Evolutionary conservation across 1,284 basidiomycete species (phyloP), one percentile per base, ranked within the genome.

Genomic region (Trichosporon coremiiforme): DNA sequence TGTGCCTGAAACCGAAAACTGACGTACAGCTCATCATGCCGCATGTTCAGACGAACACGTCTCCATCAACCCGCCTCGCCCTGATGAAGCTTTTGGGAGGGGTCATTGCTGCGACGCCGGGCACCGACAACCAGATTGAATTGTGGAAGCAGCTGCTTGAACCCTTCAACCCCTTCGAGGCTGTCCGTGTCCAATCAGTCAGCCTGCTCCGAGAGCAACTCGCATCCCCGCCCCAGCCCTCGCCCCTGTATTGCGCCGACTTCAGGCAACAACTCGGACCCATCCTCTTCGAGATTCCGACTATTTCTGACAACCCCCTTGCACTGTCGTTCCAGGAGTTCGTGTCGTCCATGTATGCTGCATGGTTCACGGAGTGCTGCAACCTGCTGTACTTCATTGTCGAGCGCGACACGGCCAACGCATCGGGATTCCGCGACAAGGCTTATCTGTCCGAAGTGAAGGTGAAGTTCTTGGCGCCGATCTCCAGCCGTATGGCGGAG

Each of bases 401-500:
- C 31, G 65, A 57, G 29, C 66, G 66, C 3, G 73, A 74, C 66
- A 45, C 9, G 36, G 64, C 33, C 17, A 73, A 74, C 66, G 38
- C 33, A 36, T 64, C 67, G 1, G 73, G 73, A 0, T 53, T 73
- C 67, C 73, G 74, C 35, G 75, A 79, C 68, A 77, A 78, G 50
- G 77, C 75, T 1, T 68, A 77, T 45, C 73, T 82, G 20, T 78
- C 81, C 13, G 69, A 22, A 17, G 31, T 74, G 31, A 81, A 81
- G 67, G 80, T 80, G 6, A 65, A 81, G 25, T 75, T 83, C n/a
- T 67, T 83, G 2, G 77, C 78, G 1, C 78, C 81, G 4, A 97
- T 95, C 0, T 89, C 91, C 2, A 94, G 96, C 84, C 89, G 98
- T 29, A 94, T 98, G 82, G 94, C 94, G 31, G 57, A 62, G 31